Evolutionary conservation across 2,329 filamentous ascomycete genomes (phyloP).

Genomic region (Penicillium expansum): DNA sequence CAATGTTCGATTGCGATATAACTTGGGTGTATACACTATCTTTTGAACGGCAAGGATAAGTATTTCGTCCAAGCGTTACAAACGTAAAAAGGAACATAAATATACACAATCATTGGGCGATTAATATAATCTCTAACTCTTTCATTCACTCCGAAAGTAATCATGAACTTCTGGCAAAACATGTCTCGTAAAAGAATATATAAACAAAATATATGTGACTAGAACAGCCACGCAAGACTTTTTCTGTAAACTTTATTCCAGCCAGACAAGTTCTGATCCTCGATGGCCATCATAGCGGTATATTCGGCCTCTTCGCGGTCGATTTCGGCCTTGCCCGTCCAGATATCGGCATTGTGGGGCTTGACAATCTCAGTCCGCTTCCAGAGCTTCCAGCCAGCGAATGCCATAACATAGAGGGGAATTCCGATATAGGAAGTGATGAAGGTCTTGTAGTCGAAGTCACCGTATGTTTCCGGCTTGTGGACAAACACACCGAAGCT

Average conservation of each 20-base stretch:
- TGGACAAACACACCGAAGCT: slow-evolving; percentile 69
- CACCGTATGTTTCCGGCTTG: slow-evolving; percentile 41
- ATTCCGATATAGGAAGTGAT: slow-evolving; percentile 73
- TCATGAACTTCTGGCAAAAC: neutral
- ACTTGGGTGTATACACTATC: neutral
- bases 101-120: neutral
- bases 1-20: too few species aligned
- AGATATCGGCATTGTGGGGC: slow-evolving; percentile 63
- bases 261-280: slow-evolving; percentile 7
- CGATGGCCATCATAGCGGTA: slow-evolving; percentile 1
- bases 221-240: slow-evolving; percentile 7
- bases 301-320: slow-evolving; percentile 59
- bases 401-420: slow-evolving; percentile 65
- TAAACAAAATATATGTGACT: neutral
- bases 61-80: neutral
- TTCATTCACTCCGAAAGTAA: neutral
- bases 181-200: neutral
- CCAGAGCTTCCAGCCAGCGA: slow-evolving; percentile 63
- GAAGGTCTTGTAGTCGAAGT: slow-evolving; percentile 69
- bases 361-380: slow-evolving; percentile 55
- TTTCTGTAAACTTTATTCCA: slow-evolving; percentile 9
- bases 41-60: neutral
- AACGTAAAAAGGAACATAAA: neutral
- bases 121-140: neutral
- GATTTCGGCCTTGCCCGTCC: slow-evolving; percentile 67